Conservation (phyloP, 129 eudicot species). For the Chrysanthemum makinoi region DNA sequence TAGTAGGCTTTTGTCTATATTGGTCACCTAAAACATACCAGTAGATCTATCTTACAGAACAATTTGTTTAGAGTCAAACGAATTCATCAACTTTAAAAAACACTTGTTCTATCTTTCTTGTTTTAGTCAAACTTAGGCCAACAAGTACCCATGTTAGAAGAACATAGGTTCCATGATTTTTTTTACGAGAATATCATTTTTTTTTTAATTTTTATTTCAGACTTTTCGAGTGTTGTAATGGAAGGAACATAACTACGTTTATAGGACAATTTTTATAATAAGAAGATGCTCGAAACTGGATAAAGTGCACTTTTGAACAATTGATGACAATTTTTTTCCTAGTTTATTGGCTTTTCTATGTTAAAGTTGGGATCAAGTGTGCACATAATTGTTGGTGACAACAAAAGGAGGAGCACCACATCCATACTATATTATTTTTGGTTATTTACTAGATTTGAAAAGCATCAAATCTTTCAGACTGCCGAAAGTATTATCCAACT, state of each 20-base stretch:
- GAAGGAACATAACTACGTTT: constrained; percentile 22
- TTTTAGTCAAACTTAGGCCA: constrained; percentile 24
- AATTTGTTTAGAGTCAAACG: constrained; percentile 14
- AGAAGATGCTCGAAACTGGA: constrained; percentile 13
- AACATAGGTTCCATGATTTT: neutral
- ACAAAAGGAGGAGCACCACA: constrained; percentile 31
- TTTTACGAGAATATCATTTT: neutral
- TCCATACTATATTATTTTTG: constrained; percentile 22
- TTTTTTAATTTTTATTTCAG: neutral
- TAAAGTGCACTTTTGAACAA: constrained; percentile 19
- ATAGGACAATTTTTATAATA: constrained; percentile 19
- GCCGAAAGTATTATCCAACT: constrained; percentile 12
- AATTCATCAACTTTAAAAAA: constrained; percentile 23
- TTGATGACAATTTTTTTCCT: constrained; percentile 13
- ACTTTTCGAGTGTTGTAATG: constrained; percentile 18
- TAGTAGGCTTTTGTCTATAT: neutral
- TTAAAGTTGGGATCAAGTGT: constrained; percentile 28
- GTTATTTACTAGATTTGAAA: constrained; percentile 17
- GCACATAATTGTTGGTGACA: constrained; percentile 32
- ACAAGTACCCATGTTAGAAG: constrained; percentile 21
- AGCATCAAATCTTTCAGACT: constrained; percentile 26
- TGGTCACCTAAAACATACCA: constrained; percentile 27
- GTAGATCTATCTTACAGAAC: constrained; percentile 16
- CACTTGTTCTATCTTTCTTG: constrained; percentile 8
- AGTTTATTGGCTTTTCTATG: constrained; percentile 28